Percentiles rank a stretch among this genome's conserved stretches.
Evolutionary conservation across 208 protist genomes (phyloP).

Genomic region (Wallacemonas rigidus): DNA sequence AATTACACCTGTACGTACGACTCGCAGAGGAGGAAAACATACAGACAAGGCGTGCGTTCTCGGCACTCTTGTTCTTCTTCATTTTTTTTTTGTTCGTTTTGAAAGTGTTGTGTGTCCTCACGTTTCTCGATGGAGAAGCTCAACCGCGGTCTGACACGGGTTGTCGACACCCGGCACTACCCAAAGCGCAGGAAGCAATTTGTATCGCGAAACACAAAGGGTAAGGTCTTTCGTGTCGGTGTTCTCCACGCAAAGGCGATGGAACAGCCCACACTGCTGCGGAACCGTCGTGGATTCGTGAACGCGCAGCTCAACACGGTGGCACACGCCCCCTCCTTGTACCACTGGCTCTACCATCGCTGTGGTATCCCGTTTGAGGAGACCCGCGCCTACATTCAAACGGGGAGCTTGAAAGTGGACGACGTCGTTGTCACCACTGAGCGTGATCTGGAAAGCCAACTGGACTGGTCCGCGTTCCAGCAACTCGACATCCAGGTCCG

Average conservation of each 20-base stretch:
- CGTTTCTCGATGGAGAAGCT: conserved; percentile 47
- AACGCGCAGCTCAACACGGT: conserved; percentile 85
- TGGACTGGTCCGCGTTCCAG: conserved; percentile 76
- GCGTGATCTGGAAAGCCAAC: conserved; percentile 69
- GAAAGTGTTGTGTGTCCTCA: background rate
- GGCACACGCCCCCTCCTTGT: conserved; percentile 81
- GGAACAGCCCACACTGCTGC: conserved; percentile 50
- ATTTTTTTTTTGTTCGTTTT: background rate
- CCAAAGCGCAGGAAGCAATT: conserved; percentile 40
- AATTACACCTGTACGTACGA: too few relatives aligned
- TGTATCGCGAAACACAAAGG: conserved; percentile 48
- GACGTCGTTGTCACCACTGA: conserved; percentile 42
- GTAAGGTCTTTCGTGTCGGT: conserved; percentile 75
- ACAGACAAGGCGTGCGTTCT: too few relatives aligned
- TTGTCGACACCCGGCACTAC: conserved; percentile 64
- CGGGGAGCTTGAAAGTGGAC: conserved; percentile 56
- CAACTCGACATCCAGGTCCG: conserved; percentile 74
- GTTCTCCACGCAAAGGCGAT: conserved; percentile 75
- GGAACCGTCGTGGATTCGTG: conserved; percentile 78
- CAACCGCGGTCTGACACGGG: conserved; percentile 67
- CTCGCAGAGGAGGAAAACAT: too few relatives aligned
- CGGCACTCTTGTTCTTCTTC: too few relatives aligned
- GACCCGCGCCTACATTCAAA: conserved; percentile 44
- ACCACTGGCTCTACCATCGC: conserved; percentile 90
- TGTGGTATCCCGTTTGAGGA: conserved; percentile 87